phyloP scores from a whole-genome alignment of 306 rosid genomes.

The Cicer judaicum region DNA sequence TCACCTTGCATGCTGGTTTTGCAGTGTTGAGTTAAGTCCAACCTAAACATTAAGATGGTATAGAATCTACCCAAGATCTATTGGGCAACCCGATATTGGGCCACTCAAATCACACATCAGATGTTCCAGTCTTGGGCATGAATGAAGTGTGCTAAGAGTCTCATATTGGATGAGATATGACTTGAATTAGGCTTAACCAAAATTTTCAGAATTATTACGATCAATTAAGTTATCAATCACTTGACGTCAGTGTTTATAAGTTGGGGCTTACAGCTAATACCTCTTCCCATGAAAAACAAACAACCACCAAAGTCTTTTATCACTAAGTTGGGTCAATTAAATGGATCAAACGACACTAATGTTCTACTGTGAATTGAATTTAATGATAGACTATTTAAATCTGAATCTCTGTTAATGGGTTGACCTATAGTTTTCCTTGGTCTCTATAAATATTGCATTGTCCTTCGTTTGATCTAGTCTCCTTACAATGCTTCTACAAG shows the following conservation, averaged over 20 bases:
- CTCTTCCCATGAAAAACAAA: slow-evolving; percentile 35
- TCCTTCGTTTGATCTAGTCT: background rate
- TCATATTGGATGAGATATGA: no score
- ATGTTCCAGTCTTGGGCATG: no score
- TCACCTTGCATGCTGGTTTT: no score
- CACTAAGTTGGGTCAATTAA: background rate
- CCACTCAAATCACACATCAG: no score
- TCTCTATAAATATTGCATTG: background rate
- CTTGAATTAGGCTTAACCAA: no score
- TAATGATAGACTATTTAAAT: background rate
- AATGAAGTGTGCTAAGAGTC: no score
- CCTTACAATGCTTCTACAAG: background rate
- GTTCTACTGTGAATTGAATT: background rate
- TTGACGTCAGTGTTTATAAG: slow-evolving; percentile 24
- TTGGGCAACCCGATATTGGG: no score
- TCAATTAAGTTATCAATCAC: slow-evolving; percentile 35
- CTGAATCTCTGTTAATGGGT: background rate
- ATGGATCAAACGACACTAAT: background rate
- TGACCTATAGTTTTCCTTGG: slow-evolving; percentile 5
- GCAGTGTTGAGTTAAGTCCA: no score
- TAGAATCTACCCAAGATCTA: no score
- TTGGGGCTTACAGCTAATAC: slow-evolving; percentile 28
- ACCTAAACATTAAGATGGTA: no score
- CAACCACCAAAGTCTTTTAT: background rate
- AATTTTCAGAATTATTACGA: slow-evolving; percentile 8